Percentiles rank a stretch among this genome's conserved stretches.
These are phyloP conservation scores for Alternaria arborescens DNA, from an alignment of 2,329 filamentous ascomycete genomes.

Conservation along the genomic window DNA sequence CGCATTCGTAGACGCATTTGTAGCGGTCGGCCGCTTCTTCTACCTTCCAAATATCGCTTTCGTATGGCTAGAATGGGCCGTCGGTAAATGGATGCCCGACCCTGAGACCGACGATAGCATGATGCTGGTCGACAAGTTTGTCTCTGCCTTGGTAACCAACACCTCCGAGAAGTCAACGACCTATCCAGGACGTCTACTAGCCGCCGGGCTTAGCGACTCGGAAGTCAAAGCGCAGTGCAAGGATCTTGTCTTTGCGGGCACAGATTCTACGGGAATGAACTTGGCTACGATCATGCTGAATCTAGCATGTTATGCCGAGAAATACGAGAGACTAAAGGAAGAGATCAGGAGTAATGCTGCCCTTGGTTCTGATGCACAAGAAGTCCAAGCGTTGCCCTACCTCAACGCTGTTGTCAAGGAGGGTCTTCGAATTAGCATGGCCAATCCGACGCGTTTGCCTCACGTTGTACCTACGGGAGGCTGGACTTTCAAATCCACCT, in stretches of 20 bases:
- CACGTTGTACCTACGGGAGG: slow-evolving; percentile 40
- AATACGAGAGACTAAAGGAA: slow-evolving; percentile 29
- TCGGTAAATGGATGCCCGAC: slow-evolving; percentile 48
- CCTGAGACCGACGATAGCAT: slow-evolving; percentile 47
- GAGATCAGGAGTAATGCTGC: slow-evolving; percentile 30
- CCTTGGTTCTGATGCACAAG: slow-evolving; percentile 18
- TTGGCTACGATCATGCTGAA: slow-evolving; percentile 34
- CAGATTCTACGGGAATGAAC: slow-evolving; percentile 42
- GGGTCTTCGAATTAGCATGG: slow-evolving; percentile 55
- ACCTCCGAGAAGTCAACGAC: slow-evolving; percentile 49
- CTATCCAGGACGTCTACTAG: slow-evolving; percentile 60
- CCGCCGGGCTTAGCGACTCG: slow-evolving; percentile 52
- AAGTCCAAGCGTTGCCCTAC: slow-evolving; percentile 51
- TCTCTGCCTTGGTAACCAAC: slow-evolving; percentile 50
- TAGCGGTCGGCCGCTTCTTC: slow-evolving; percentile 64
- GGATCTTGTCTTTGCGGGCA: slow-evolving; percentile 54
- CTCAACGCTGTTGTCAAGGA: slow-evolving; percentile 59
- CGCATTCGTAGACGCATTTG: slow-evolving; percentile 64
- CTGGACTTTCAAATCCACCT: slow-evolving; percentile 36
- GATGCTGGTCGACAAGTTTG: slow-evolving; percentile 56
- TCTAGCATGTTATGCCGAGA: slow-evolving; percentile 28
- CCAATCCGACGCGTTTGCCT: slow-evolving; percentile 44
- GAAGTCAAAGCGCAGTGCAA: slow-evolving; percentile 63
- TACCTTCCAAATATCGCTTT: slow-evolving; percentile 59
- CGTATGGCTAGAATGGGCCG: slow-evolving; percentile 49